Base-by-base conservation (phyloP, 352 stramenopile genomes). In the Hyaloperonospora arabidopsidis region DNA sequence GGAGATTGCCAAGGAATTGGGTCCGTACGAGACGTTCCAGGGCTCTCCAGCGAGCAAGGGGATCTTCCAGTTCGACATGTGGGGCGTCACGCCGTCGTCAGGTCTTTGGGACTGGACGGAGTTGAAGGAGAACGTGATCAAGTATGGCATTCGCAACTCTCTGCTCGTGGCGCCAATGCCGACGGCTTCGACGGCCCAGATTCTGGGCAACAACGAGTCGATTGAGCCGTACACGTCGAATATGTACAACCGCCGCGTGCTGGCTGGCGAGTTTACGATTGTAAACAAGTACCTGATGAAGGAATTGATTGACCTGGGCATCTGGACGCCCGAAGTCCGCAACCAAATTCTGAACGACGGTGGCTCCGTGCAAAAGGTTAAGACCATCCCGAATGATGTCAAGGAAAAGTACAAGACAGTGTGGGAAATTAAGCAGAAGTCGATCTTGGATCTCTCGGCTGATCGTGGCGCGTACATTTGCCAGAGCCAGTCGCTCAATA, bases 261-360 rank as follows among this genome's bases (percentile, higher is more conserved):
- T 99, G 19, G 96, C 97, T 2, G 97, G 97, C 49, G 97, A 99
- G 71, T 99, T 99, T 73, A 98, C 95, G 38, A 92, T 99, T 46
- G 96, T 99, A 14, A 99, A 99, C 87, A 99, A 98, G 53, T 97
- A 99, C 70, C 76, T 99, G 35, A 89, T 99, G 66, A 87, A 95
- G 45, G 97, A 99, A 57, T 80, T 99, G 14, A 98, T 98, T 17
- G 74, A 87, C 10, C 72, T 91, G 22, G 95, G 93, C 2, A 85
- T 99, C 29, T 99, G 97, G 97, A 99, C 93, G 29, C 72, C 94
- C 5, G 88, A 95, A 29, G 87, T 99, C 40, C 95, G 96, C 40
- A 99, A 99, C 83, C 93, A 98, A 60, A 98, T 99, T 61, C 95
- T 99, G 73, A 89, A 96, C 57, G 92, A 99, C 64, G 72, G 91